These are phyloP conservation scores for Notholithocarpus densiflorus DNA, from an alignment of 306 rosid genomes.

Conservation along the genomic window DNA sequence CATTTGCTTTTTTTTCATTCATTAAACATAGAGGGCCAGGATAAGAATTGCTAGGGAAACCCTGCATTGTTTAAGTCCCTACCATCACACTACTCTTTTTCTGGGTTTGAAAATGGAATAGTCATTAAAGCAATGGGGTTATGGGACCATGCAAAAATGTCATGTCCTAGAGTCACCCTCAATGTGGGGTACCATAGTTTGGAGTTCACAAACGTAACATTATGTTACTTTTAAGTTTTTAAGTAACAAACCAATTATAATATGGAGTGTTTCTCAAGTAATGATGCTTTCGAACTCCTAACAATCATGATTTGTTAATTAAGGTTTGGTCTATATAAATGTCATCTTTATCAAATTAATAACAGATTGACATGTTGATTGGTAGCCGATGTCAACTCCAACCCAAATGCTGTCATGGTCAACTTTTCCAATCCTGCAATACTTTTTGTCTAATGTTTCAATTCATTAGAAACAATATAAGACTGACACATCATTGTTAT, in stretches of 20 bases:
- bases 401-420: slow-evolving; percentile 1
- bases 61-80: not conserved
- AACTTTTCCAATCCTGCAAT: not conserved
- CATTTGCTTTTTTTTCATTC: not conserved
- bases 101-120: not conserved
- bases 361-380: not conserved
- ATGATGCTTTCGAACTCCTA: slow-evolving; percentile 15
- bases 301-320: slow-evolving; percentile 15
- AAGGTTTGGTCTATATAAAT: slow-evolving; percentile 7
- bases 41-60: slow-evolving; percentile 2
- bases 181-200: slow-evolving; percentile 11
- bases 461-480: too few relatives aligned
- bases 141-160: slow-evolving; percentile 22
- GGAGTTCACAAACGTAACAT: slow-evolving; percentile 8
- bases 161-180: slow-evolving; percentile 9
- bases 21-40: not conserved
- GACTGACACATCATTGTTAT: too few relatives aligned
- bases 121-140: slow-evolving; percentile 12
- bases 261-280: slow-evolving; percentile 24
- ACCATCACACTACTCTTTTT: not conserved
- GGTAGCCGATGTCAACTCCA: slow-evolving; percentile 9
- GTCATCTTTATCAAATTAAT: not conserved
- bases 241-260: slow-evolving; percentile 1
- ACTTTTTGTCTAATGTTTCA: too few relatives aligned
- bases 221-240: not conserved